phyloP scores from a whole-genome alignment of 2,329 filamentous ascomycete genomes.

The Rachicladosporium sp. region DNA sequence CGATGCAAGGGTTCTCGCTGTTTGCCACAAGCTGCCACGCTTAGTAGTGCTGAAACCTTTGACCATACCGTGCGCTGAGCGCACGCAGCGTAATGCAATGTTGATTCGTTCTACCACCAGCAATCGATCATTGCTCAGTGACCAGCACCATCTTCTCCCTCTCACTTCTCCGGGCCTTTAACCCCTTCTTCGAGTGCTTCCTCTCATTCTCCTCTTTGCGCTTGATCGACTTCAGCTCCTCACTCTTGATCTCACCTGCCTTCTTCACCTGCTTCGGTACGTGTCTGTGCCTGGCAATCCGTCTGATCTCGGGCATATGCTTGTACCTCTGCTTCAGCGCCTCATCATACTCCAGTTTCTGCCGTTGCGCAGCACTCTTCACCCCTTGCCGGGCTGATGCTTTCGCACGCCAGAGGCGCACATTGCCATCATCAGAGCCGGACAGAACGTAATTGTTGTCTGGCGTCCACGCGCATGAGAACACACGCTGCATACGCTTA shows the following conservation, averaged over 20 bases:
- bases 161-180: conserved; percentile 60
- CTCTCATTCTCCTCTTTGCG: conserved; percentile 86
- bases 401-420: conserved; percentile 77
- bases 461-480: conserved; percentile 71
- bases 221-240: conserved; percentile 81
- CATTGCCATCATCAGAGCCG: conserved; percentile 87
- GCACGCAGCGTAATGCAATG: too few relatives aligned
- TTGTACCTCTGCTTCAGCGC: conserved; percentile 71
- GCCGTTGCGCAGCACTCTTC: conserved; percentile 71
- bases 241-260: conserved; percentile 83
- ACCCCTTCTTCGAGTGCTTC: conserved; percentile 77
- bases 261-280: conserved; percentile 91
- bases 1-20: too few relatives aligned
- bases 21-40: too few relatives aligned
- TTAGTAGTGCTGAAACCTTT: too few relatives aligned
- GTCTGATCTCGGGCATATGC: conserved; percentile 91
- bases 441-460: conserved; percentile 83
- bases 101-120: too few relatives aligned
- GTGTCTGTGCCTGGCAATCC: conserved; percentile 85
- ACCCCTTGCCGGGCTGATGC: conserved; percentile 74
- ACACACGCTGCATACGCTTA: conserved; percentile 93
- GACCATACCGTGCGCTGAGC: too few relatives aligned
- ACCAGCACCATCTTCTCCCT: conserved; percentile 87
- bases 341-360: conserved; percentile 84
- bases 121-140: conserved; percentile 38